phyloP scores from a whole-genome alignment of 1,139 yeast species.

The Hanseniaspora sp. region DNA sequence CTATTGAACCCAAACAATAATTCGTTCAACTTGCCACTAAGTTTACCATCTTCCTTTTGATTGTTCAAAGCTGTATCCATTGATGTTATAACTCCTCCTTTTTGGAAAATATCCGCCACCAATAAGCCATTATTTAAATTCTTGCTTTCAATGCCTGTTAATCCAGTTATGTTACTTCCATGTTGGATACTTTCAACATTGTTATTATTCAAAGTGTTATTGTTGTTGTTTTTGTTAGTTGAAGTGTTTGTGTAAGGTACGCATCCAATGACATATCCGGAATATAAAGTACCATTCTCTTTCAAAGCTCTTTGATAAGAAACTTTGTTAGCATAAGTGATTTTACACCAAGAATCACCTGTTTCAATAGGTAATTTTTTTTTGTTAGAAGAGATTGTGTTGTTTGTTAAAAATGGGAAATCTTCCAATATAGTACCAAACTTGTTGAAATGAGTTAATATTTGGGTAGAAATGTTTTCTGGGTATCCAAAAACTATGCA shows the following conservation, averaged over 20 bases:
- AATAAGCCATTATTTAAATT: not conserved
- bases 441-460: constrained; percentile 64
- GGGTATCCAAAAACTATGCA: constrained; percentile 85
- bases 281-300: constrained; percentile 65
- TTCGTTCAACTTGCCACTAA: constrained; percentile 3
- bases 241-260: constrained; percentile 46
- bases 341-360: constrained; percentile 79
- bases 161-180: not conserved
- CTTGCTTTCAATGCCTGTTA: not conserved
- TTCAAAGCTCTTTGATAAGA: constrained; percentile 75
- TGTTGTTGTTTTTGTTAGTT: constrained; percentile 36
- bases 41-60: not conserved
- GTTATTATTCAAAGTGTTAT: constrained; percentile 22
- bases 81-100: constrained; percentile 21
- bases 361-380: constrained; percentile 53
- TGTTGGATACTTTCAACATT: not conserved
- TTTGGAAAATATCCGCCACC: constrained; percentile 17
- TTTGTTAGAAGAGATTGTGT: constrained; percentile 15
- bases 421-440: constrained; percentile 76
- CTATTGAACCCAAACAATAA: constrained; percentile 14
- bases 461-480: constrained; percentile 53
- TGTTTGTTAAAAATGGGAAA: constrained; percentile 34
- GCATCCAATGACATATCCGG: constrained; percentile 67
- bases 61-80: constrained; percentile 14
- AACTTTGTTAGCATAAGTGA: constrained; percentile 66